Evolutionary conservation across 1,284 basidiomycete species (phyloP).

Genomic region (Microbotryum violaceum): DNA sequence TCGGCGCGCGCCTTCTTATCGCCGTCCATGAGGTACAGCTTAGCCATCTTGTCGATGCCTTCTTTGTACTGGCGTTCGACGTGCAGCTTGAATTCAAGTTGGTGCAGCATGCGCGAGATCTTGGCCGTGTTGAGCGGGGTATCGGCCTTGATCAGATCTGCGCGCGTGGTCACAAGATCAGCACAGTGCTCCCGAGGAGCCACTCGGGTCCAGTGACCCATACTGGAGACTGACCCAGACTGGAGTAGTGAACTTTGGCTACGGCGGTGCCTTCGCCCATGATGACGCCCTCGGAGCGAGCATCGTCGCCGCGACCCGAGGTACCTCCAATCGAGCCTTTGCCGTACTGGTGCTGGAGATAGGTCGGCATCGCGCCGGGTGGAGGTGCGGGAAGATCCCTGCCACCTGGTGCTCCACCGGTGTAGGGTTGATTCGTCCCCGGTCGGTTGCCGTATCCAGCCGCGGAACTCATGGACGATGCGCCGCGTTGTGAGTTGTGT

Average conservation of each 20-base stretch:
- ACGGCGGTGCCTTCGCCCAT: background rate
- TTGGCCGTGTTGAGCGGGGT: slow-evolving; percentile 93
- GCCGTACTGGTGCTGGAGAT: slow-evolving; percentile 12
- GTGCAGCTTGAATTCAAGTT: slow-evolving; percentile 97
- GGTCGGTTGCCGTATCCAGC: background rate
- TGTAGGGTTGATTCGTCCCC: too few relatives aligned
- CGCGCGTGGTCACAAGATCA: background rate
- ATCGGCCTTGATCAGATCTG: slow-evolving; percentile 93
- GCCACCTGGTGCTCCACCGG: background rate
- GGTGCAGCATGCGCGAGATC: slow-evolving; percentile 96
- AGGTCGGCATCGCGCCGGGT: slow-evolving; percentile 24
- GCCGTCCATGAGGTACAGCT: slow-evolving; percentile 66
- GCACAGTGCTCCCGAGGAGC: background rate
- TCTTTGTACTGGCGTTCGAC: slow-evolving; percentile 97
- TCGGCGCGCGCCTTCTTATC: slow-evolving; percentile 84
- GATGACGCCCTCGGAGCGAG: background rate
- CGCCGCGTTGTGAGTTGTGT: background rate
- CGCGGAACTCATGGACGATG: background rate
- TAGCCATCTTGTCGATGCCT: slow-evolving; percentile 97
- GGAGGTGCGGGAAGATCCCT: slow-evolving; percentile 16
- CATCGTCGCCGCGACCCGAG: background rate
- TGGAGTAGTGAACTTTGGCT: slow-evolving; percentile 32
- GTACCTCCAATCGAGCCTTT: slow-evolving; percentile 11
- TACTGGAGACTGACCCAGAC: slow-evolving; percentile 29
- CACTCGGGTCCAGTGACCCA: background rate